A percentile compares a stretch with the other conserved stretches of the same genome.
Evolutionary conservation across 108 stramenopile genomes (phyloP).

Genomic region (Nannochloropsis oceanica): DNA sequence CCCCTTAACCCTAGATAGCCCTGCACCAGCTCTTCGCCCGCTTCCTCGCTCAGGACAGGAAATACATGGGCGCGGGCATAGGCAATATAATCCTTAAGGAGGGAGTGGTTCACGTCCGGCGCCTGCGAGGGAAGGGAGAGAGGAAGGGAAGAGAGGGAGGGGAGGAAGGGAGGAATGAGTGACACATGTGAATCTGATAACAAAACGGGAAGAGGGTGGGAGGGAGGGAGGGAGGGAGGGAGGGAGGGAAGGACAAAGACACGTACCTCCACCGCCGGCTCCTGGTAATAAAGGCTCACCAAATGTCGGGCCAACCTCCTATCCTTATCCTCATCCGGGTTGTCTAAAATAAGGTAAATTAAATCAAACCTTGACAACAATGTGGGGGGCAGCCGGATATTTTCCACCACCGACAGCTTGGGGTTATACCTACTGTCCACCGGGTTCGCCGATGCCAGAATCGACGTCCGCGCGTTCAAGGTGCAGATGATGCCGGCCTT

Average conservation of each 20-base stretch:
- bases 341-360: slow-evolving; percentile 92
- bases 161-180: not conserved
- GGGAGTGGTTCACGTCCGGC: slow-evolving; percentile 31
- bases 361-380: slow-evolving; percentile 93
- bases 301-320: slow-evolving; percentile 43
- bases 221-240: not conserved
- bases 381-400: slow-evolving; percentile 95
- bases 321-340: slow-evolving; percentile 66
- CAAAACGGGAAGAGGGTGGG: not conserved
- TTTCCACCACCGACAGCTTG: slow-evolving; percentile 81
- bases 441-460: slow-evolving; percentile 96
- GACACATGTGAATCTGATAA: not conserved
- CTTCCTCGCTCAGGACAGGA: slow-evolving; percentile 68
- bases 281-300: slow-evolving; percentile 15
- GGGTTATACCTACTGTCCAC: slow-evolving; percentile 96
- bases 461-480: slow-evolving; percentile 87
- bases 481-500: slow-evolving; percentile 98
- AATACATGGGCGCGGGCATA: slow-evolving; percentile 58
- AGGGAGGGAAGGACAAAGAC: not conserved
- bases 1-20: slow-evolving; percentile 84
- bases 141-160: not conserved
- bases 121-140: slow-evolving; percentile 20
- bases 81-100: slow-evolving; percentile 81
- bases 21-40: slow-evolving; percentile 59
- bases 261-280: not conserved